Percentiles rank a stretch among this genome's conserved stretches.
Conservation (phyloP, 257 asterid genomes). For the Rehmannia glutinosa region DNA sequence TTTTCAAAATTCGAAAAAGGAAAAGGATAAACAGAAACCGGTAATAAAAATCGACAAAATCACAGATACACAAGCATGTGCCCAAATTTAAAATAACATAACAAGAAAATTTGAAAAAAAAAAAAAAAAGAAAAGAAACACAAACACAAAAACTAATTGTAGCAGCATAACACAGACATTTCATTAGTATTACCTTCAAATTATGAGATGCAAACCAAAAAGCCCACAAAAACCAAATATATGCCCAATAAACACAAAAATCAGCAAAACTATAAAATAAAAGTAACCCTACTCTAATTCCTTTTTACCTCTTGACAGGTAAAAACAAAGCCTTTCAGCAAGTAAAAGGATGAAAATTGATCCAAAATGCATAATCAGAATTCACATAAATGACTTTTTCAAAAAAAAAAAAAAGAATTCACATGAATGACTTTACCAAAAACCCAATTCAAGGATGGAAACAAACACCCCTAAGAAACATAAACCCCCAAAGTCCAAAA, state of each 20-base stretch:
- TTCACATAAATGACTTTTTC: slow-evolving; percentile 6
- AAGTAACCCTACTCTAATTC: background rate
- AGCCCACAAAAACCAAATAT: background rate
- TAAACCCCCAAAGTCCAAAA: slow-evolving; percentile 27
- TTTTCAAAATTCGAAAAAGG: background rate
- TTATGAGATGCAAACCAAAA: slow-evolving; percentile 5
- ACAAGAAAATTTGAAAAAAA: too few relatives aligned
- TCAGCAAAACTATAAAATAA: background rate
- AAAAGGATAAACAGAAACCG: background rate
- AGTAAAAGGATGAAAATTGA: background rate
- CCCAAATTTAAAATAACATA: background rate
- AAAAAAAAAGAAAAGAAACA: background rate
- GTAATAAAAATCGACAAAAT: background rate
- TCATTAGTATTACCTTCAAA: background rate
- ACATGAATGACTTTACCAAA: slow-evolving; percentile 11
- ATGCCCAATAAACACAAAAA: background rate
- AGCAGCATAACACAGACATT: background rate
- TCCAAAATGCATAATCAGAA: slow-evolving; percentile 8
- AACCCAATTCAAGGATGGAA: slow-evolving; percentile 21
- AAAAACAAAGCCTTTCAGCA: background rate
- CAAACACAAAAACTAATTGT: background rate
- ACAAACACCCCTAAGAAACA: slow-evolving; percentile 26
- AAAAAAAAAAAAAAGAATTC: slow-evolving; percentile 18
- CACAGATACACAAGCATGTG: background rate
- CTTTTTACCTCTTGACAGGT: background rate